Percentiles rank a stretch among this genome's conserved stretches.
Conservation (phyloP, 192 early-diverging fungal species). For the Geosiphon pyriformis region DNA sequence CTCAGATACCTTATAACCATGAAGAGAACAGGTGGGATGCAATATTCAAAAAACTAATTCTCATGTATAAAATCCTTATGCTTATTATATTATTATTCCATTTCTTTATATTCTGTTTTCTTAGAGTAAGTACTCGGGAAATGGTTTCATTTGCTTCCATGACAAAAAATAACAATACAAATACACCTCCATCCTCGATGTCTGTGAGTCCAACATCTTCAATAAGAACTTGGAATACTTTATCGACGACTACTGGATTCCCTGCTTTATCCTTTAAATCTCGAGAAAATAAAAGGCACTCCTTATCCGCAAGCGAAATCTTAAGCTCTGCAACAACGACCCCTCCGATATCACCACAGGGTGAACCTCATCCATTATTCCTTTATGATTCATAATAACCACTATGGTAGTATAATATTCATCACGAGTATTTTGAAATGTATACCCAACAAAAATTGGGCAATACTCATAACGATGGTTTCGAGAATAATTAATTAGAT, state of each 20-base stretch:
- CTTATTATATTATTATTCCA: neutral
- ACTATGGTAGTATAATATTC: too few species aligned
- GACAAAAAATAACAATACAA: neutral
- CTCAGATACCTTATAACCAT: neutral
- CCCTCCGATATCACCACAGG: neutral
- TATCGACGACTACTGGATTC: neutral
- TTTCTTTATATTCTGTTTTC: neutral
- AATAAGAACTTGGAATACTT: neutral
- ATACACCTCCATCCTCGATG: neutral
- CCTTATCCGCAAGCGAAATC: neutral
- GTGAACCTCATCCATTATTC: neutral
- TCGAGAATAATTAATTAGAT: too few species aligned
- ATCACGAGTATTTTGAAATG: too few species aligned
- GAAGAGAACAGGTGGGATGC: neutral
- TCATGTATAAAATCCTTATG: neutral
- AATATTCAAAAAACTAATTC: neutral
- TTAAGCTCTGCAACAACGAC: neutral
- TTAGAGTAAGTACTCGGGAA: neutral
- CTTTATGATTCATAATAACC: neutral
- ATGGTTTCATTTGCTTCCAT: slow-evolving; percentile 13
- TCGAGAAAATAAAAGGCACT: neutral
- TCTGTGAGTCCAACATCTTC: neutral
- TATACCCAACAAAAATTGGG: too few species aligned
- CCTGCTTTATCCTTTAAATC: neutral
- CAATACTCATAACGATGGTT: too few species aligned